Evolutionary conservation across 768 basidiomycete species (phyloP).

Genomic region (Lactarius indigo): DNA sequence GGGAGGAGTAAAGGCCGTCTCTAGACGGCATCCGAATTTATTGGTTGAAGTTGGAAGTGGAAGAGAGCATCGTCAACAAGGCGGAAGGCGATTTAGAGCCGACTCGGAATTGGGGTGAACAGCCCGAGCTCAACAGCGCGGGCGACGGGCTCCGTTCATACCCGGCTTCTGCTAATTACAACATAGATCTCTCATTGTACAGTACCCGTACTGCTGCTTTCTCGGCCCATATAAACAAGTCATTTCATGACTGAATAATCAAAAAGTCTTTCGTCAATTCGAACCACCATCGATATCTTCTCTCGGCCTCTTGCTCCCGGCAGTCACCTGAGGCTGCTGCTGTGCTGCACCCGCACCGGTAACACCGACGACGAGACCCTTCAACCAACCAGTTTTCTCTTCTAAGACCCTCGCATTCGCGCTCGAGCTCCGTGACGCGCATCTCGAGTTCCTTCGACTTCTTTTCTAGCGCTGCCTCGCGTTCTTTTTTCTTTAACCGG

Average conservation of each 20-base stretch:
- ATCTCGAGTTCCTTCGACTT: constrained; percentile 81
- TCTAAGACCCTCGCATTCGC: constrained; percentile 84
- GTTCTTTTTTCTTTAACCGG: constrained; percentile 93
- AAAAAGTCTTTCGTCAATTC: background rate
- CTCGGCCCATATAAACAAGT: background rate
- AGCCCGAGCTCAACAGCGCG: background rate
- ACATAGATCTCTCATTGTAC: background rate
- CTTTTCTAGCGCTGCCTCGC: constrained; percentile 84
- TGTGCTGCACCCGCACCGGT: constrained; percentile 58
- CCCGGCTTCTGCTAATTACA: background rate
- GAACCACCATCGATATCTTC: constrained; percentile 19
- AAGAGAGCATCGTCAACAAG: constrained; percentile 13
- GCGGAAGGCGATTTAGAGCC: background rate
- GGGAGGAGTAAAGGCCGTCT: constrained; percentile 8
- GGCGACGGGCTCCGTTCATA: background rate
- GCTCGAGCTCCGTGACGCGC: constrained; percentile 77
- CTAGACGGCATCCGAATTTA: constrained; percentile 19
- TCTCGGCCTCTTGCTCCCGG: constrained; percentile 26
- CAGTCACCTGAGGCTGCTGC: constrained; percentile 9
- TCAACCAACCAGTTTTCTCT: constrained; percentile 92
- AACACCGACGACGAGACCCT: constrained; percentile 84
- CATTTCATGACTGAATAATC: background rate
- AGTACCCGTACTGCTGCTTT: background rate
- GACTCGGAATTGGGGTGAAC: background rate
- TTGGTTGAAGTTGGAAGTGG: constrained; percentile 1